Evolutionary conservation across 2,329 filamentous ascomycete genomes (phyloP), one percentile per base, ranked within the genome.

Genomic region (Fusarium xyrophilum): DNA sequence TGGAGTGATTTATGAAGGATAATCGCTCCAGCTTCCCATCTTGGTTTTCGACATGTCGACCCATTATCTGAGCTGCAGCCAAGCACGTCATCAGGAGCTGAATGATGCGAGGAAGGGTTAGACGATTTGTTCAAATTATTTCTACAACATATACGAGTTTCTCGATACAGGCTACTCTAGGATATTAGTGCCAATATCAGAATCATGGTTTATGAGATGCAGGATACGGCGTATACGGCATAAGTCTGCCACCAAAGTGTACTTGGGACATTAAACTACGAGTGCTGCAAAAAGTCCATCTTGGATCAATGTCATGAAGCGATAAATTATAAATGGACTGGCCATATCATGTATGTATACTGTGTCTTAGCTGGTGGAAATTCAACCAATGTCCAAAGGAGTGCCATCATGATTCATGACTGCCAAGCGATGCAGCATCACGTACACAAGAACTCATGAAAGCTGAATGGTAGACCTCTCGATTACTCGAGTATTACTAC

Each of bases 51-150:
- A 27, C 21, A 13, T 46, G 28, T 35, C 30, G 30, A 21, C 21
- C 51, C 39, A 54, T 47, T 47, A 33, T 28, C 39, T 27, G 21
- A 33, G 6, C 28, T 15, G 13, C 7, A 17, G 21, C 30, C 7
- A 54, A 54, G 51, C 51, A 54, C 51, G 51, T 23, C 51, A 54
- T 54, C n/a, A 9, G 21, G 11, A 17, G 13, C 51, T 25, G 30
- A 11, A 54, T 54, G 39, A 11, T 54, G 51, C 23, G 30, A 54
- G n/a, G 3, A 33, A 13, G 27, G 1, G 12, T 19, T 30, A 46
- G 11, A 25, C 19, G 32, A 17, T 9, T 12, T 33, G 0, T 9
- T 28, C 10, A 14, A 13, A 7, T 7, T 38, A 2, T 38, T 5
- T 19, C 21, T 28, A 13, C 10, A 36, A 8, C 12, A 36, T 4